A percentile compares a stretch with the other conserved stretches of the same genome.
Evolutionary conservation across 2,329 filamentous ascomycete genomes (phyloP).

Genomic region (Aspergillus sojae): DNA sequence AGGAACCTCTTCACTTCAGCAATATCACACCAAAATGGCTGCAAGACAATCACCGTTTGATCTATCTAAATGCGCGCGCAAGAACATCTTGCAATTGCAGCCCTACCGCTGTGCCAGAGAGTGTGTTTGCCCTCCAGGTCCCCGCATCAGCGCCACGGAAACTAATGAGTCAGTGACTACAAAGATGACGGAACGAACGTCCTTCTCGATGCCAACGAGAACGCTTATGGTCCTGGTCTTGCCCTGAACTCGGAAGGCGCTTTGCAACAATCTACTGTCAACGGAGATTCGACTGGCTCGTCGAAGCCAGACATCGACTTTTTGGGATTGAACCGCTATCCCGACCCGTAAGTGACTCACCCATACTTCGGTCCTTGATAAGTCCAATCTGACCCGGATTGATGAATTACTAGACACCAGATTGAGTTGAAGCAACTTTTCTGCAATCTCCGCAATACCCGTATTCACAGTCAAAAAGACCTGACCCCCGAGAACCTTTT

Average conservation of each 20-base stretch:
- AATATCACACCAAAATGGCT: constrained; percentile 34
- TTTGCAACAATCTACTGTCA: constrained; percentile 46
- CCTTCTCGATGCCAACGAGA: constrained; percentile 96
- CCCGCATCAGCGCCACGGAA: constrained; percentile 11
- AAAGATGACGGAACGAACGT: constrained; percentile 97
- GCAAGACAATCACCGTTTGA: constrained; percentile 62
- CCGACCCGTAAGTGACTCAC: constrained; percentile 66
- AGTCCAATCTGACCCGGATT: neutral
- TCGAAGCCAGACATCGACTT: constrained; percentile 69
- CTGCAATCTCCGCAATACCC: constrained; percentile 81
- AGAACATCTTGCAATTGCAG: constrained; percentile 75
- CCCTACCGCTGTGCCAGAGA: constrained; percentile 82
- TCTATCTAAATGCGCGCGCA: constrained; percentile 71
- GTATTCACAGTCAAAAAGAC: constrained; percentile 72
- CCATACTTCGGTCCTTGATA: neutral
- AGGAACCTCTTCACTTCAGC: constrained; percentile 2
- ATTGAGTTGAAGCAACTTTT: constrained; percentile 80
- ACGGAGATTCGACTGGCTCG: constrained; percentile 42
- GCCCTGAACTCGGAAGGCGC: constrained; percentile 53
- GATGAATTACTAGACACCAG: constrained; percentile 65
- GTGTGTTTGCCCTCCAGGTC: constrained; percentile 52
- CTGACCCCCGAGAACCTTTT: constrained; percentile 84
- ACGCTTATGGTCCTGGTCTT: constrained; percentile 86
- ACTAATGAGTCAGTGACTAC: constrained; percentile 73
- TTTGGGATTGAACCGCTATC: constrained; percentile 86